Conservation (phyloP, 495 filamentous ascomycete species). For the Neurospora sublineolata region DNA sequence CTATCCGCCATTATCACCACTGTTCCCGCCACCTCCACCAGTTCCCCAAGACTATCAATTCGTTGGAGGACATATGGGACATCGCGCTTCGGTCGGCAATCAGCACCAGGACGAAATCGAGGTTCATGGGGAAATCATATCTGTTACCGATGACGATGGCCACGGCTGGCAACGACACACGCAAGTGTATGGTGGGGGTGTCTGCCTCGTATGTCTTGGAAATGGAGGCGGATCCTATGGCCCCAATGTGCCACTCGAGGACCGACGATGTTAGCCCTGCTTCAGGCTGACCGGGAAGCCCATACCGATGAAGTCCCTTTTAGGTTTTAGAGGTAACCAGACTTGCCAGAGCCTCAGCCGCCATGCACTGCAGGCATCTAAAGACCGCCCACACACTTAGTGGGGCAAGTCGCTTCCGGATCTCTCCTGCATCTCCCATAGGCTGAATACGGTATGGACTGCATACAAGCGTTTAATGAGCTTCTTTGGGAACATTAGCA, state of each 20-base stretch:
- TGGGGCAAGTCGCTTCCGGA: not conserved
- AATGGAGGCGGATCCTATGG: slow-evolving; percentile 37
- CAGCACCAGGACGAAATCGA: slow-evolving; percentile 20
- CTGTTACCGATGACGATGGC: slow-evolving; percentile 32
- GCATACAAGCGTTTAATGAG: not conserved
- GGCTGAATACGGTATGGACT: not conserved
- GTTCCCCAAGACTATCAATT: slow-evolving; percentile 18
- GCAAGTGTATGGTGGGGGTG: slow-evolving; percentile 38
- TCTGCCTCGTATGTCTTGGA: slow-evolving; percentile 35
- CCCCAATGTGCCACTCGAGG: slow-evolving; percentile 35
- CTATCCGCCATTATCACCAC: slow-evolving; percentile 31
- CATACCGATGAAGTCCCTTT: not conserved
- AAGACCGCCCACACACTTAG: not conserved
- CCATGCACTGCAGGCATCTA: not conserved
- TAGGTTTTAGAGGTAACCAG: not conserved
- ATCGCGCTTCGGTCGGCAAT: slow-evolving; percentile 5
- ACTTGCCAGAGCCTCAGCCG: not conserved
- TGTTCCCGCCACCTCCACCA: slow-evolving; percentile 28
- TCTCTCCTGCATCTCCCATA: not conserved
- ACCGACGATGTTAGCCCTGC: slow-evolving; percentile 24
- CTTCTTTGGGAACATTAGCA: not conserved
- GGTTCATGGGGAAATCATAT: slow-evolving; percentile 33
- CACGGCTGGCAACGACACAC: slow-evolving; percentile 39
- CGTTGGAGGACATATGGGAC: slow-evolving; percentile 18
- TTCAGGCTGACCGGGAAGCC: not conserved